Evolutionary conservation across 2,329 filamentous ascomycete genomes (phyloP).

Genomic region (Pseudogymnoascus sp.): DNA sequence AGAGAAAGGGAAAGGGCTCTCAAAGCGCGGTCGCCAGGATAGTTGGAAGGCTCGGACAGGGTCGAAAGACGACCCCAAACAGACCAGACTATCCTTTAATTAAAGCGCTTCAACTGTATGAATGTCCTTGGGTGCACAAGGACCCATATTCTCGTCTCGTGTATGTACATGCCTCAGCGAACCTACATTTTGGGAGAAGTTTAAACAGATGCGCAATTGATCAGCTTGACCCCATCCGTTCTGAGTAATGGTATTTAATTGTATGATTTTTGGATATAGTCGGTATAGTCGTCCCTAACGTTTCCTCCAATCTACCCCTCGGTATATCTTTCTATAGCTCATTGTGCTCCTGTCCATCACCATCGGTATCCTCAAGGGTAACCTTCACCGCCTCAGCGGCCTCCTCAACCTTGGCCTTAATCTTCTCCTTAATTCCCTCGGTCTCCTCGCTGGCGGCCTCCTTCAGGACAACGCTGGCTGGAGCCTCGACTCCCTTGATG

Average conservation of each 20-base stretch:
- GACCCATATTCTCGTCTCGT: neutral
- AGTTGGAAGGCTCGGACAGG: neutral
- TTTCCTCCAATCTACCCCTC: neutral
- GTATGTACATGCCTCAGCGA: neutral
- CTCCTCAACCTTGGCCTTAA: constrained; percentile 40
- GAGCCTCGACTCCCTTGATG: constrained; percentile 61
- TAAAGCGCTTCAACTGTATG: neutral
- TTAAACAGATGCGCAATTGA: neutral
- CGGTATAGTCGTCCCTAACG: neutral
- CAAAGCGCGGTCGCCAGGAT: neutral
- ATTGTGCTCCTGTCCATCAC: constrained; percentile 48
- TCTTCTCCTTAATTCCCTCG: constrained; percentile 31
- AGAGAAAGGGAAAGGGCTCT: neutral
- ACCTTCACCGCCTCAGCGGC: constrained; percentile 47
- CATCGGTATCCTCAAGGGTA: constrained; percentile 46
- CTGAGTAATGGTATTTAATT: neutral
- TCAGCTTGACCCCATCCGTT: neutral
- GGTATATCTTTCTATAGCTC: constrained; percentile 39
- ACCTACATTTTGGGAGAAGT: neutral
- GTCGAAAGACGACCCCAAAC: neutral
- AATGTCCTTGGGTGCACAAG: neutral
- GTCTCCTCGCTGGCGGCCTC: constrained; percentile 34
- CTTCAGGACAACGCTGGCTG: constrained; percentile 18
- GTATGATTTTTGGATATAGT: constrained; percentile 2
- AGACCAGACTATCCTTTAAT: constrained; percentile 4